Evolutionary conservation across 331 rosid species (phyloP).

Genomic region (Quercus tomentella): DNA sequence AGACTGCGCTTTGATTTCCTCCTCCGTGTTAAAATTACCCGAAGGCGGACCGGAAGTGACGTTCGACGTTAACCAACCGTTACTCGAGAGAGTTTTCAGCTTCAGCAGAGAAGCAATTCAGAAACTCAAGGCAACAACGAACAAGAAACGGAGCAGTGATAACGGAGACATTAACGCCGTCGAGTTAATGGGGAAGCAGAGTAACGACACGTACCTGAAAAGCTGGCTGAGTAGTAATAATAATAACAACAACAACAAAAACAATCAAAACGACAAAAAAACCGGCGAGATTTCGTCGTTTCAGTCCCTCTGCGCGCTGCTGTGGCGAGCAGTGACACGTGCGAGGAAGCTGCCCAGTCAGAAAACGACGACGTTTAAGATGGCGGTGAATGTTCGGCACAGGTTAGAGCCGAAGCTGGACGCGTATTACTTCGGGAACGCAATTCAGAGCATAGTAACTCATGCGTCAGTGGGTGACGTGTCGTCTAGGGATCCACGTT

Average conservation of each 20-base stretch:
- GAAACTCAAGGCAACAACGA: conserved; percentile 50
- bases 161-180: conserved; percentile 13
- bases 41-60: conserved; percentile 65
- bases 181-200: conserved; percentile 53
- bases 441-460: conserved; percentile 81
- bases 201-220: conserved; percentile 34
- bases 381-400: conserved; percentile 85
- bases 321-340: conserved; percentile 80
- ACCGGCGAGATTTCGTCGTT: conserved; percentile 69
- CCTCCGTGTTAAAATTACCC: conserved; percentile 56
- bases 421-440: conserved; percentile 80
- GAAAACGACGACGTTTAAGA: conserved; percentile 71
- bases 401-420: conserved; percentile 67
- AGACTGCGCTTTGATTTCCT: conserved; percentile 43
- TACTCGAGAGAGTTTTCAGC: conserved; percentile 67
- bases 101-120: conserved; percentile 67
- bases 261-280: not conserved
- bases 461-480: conserved; percentile 56
- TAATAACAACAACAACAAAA: conserved; percentile 22
- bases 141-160: conserved; percentile 19
- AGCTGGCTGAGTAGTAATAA: not conserved
- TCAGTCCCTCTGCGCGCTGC: conserved; percentile 71
- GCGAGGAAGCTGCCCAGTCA: conserved; percentile 59
- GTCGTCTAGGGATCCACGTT: conserved; percentile 39
- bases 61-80: conserved; percentile 51